These are phyloP conservation scores for Geranomyces variabilis DNA, from an alignment of 192 early-diverging fungal species.

Conservation along the genomic window DNA sequence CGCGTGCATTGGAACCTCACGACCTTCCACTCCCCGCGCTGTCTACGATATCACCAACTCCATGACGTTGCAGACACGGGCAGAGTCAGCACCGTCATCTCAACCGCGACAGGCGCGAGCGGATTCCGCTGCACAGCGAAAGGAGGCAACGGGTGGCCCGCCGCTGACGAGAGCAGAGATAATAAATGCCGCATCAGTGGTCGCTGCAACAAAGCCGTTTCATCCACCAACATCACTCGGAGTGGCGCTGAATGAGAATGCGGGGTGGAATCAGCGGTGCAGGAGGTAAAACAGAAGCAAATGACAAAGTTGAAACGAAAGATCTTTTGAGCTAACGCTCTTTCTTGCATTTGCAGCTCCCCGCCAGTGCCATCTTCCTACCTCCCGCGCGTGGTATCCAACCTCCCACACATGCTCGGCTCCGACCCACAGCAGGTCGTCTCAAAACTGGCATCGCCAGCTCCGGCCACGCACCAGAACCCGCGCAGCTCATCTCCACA, in stretches of 20 bases:
- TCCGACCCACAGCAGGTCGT: not conserved
- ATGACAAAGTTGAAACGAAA: no score
- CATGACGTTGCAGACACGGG: not conserved
- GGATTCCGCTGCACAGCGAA: not conserved
- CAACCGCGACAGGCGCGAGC: not conserved
- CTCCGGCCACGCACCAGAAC: not conserved
- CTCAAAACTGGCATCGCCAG: not conserved
- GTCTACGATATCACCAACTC: not conserved
- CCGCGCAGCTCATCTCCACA: not conserved
- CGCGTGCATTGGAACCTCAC: not conserved
- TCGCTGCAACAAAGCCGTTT: constrained; percentile 8
- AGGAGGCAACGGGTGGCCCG: not conserved
- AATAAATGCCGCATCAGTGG: not conserved
- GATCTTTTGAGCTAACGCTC: no score
- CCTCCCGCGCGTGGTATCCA: constrained; percentile 2
- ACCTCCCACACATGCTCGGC: constrained; percentile 6
- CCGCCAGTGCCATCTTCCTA: constrained; percentile 11
- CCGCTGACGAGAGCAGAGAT: constrained; percentile 5
- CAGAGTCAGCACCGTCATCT: not conserved
- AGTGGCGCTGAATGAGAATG: constrained; percentile 1
- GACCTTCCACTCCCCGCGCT: not conserved
- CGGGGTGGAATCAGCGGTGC: not conserved
- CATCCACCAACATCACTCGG: constrained; percentile 1
- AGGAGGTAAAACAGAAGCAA: constrained; percentile 4
- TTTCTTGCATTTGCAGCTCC: not conserved